Base-by-base conservation (phyloP, 129 eudicot species). In the Helianthus tuberosus region DNA sequence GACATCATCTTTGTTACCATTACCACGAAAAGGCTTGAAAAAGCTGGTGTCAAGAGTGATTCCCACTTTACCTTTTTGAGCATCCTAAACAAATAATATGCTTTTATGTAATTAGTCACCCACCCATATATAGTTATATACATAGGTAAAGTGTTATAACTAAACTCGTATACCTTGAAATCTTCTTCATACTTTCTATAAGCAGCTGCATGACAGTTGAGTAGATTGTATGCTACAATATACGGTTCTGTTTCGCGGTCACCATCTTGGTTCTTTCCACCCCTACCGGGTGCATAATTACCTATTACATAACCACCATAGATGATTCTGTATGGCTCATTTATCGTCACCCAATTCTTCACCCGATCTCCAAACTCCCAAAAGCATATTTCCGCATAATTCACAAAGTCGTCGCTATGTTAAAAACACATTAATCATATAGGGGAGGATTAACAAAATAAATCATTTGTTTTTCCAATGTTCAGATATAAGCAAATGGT, bases 341-440 rank as follows among this genome's bases (percentile, higher is more conserved):
- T 81, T 5, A 81, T 3, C 1, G 86, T 81, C 63, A 61, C 72
- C 89, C 89, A 78, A 38, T 74, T 44, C 73, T 69, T 81, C 43
- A 84, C 86, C 11, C 85, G 75, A 41, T 85, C 86, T 7, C 89
- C 89, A 69, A 81, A 85, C 46, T 73, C 72, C 74, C 74, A 58
- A 13, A 77, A 77, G 47, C 82, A 82, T n/a, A 82, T 52, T 58
- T 77, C 86, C 32, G 68, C 86, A 16, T 66, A 82, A n/a, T 49
- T 66, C 8, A 53, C 62, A 16, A 77, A 77, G 39, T 73, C 82
- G 0, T 73, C 66, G 62, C 82, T 82, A 25, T 5, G 17, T 50
- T 50, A 3, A 50, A 3, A 49, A 49, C 16, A 49, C 1, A 49
- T 49, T 49, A 47, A 11, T 48, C 5, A 49, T 49, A 49, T 27